Evolutionary conservation across 2,329 filamentous ascomycete genomes (phyloP), one percentile per base, ranked within the genome.

Genomic region (Aplosporella prunicola): DNA sequence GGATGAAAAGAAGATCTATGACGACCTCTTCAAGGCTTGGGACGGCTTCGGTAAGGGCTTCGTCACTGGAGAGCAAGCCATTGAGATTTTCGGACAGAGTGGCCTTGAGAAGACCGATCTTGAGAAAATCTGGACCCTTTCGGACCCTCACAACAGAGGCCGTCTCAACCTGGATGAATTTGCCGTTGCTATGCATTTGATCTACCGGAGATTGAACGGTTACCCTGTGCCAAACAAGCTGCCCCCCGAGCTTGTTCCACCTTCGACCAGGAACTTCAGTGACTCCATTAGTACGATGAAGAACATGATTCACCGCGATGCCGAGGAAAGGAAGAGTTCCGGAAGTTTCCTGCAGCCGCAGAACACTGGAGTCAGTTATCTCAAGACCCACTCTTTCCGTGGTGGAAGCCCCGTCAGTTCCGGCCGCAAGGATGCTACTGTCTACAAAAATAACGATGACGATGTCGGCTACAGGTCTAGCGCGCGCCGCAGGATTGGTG

Each of bases 141-240:
- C 89, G 3, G 91, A 98, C 56, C 82, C 88, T 20, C 82, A 88
- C 46, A 95, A 98, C 61, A 91, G 91, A 58, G 91, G 91, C 13
- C 82, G 88, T 39, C 72, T 98, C 20, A 88, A 98, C 51, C 76
- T 96, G 52, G 91, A 98, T 56, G 91, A 98, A 55, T 98, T 98
- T 55, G 88, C 91, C 7, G 89, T 98, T 35, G 87, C 88, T 8
- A 98, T 98, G 91, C 91, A 98, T 71, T 67, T 98, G 62, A 98
- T 98, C 51, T 98, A 98, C 65, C 76, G 91, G 51, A 94, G 93
- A 57, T 72, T 98, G 36, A 96, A 98, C 52, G 89, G 89, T 23
- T 96, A 96, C 53, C 88, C 89, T 2, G 72, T 96, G 20, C 91
- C 91, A 11, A 83, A 79, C 51, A 80, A 81, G 29, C 71, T 98